These are phyloP conservation scores for Rosellinia necatrix DNA, from an alignment of 2,329 filamentous ascomycete species.

Conservation along the genomic window DNA sequence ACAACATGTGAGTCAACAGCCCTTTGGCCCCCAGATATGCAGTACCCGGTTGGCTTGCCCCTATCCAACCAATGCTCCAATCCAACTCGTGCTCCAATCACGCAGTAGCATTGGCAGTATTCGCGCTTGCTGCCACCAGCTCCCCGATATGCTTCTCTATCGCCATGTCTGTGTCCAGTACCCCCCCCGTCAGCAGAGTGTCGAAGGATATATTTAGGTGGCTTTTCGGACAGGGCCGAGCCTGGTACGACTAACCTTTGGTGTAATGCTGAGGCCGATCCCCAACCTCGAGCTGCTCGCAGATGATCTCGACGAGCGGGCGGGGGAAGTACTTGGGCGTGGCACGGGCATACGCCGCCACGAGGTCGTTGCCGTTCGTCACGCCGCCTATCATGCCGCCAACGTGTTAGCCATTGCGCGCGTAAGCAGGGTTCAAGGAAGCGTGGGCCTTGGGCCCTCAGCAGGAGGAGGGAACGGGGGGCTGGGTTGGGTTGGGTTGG, in stretches of 20 bases:
- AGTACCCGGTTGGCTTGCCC: no score
- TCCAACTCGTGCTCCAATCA: not conserved
- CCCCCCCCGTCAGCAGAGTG: slow-evolving; percentile 4
- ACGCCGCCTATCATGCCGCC: slow-evolving; percentile 49
- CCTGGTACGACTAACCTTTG: slow-evolving; percentile 39
- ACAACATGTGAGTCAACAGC: not conserved
- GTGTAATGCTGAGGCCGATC: slow-evolving; percentile 52
- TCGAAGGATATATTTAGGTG: not conserved
- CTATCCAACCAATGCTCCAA: no score
- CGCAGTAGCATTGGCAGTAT: not conserved
- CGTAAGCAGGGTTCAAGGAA: no score
- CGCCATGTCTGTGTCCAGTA: slow-evolving; percentile 3
- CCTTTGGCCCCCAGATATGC: not conserved
- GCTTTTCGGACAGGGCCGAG: no score
- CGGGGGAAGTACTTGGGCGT: slow-evolving; percentile 49
- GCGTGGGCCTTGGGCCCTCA: no score
- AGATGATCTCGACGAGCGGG: slow-evolving; percentile 50
- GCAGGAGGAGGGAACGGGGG: no score
- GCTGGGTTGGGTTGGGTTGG: no score
- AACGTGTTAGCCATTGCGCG: slow-evolving; percentile 3
- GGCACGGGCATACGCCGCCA: slow-evolving; percentile 55
- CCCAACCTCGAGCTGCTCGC: slow-evolving; percentile 53
- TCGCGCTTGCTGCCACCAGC: slow-evolving; percentile 1
- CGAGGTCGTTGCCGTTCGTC: slow-evolving; percentile 61
- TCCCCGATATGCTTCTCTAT: slow-evolving; percentile 15